Conservation (phyloP, 2,329 filamentous ascomycete species). For the Xylariaceae sp. region DNA sequence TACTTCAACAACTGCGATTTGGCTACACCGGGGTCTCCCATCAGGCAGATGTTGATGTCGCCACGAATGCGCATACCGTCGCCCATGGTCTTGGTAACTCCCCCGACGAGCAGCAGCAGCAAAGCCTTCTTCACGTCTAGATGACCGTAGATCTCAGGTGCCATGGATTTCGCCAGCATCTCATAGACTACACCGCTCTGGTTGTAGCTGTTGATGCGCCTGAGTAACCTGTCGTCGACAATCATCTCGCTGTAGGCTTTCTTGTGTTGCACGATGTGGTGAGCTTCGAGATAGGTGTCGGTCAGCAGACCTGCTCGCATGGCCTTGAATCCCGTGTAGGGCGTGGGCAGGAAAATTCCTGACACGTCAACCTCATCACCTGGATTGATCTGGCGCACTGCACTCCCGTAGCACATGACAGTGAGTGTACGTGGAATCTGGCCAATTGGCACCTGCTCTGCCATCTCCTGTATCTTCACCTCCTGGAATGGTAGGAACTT, state of each 20-base stretch:
- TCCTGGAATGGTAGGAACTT: conserved; percentile 98
- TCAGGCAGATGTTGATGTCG: conserved; percentile 96
- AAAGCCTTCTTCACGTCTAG: conserved; percentile 97
- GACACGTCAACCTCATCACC: conserved; percentile 91
- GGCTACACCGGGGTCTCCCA: conserved; percentile 99
- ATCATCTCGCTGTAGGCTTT: conserved; percentile 93
- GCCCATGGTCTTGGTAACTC: conserved; percentile 92
- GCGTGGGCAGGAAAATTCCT: conserved; percentile 92
- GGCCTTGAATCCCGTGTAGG: conserved; percentile 97
- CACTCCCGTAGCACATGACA: conserved; percentile 77
- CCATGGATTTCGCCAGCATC: conserved; percentile 89
- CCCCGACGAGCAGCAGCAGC: conserved; percentile 88
- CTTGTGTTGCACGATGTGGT: conserved; percentile 92
- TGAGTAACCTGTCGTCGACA: conserved; percentile 70
- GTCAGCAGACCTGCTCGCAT: conserved; percentile 94
- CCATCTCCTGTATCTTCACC: conserved; percentile 97
- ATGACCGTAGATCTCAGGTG: conserved; percentile 94
- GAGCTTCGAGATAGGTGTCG: conserved; percentile 93
- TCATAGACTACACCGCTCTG: conserved; percentile 91
- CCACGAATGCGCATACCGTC: conserved; percentile 99
- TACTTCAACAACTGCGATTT: conserved; percentile 98
- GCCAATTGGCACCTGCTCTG: conserved; percentile 96
- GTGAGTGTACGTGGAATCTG: conserved; percentile 93
- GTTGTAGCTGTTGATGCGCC: conserved; percentile 77
- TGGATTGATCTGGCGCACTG: conserved; percentile 81